Evolutionary conservation across 2,329 filamentous ascomycete species (phyloP).

Genomic region (Colletotrichum eleusines): DNA sequence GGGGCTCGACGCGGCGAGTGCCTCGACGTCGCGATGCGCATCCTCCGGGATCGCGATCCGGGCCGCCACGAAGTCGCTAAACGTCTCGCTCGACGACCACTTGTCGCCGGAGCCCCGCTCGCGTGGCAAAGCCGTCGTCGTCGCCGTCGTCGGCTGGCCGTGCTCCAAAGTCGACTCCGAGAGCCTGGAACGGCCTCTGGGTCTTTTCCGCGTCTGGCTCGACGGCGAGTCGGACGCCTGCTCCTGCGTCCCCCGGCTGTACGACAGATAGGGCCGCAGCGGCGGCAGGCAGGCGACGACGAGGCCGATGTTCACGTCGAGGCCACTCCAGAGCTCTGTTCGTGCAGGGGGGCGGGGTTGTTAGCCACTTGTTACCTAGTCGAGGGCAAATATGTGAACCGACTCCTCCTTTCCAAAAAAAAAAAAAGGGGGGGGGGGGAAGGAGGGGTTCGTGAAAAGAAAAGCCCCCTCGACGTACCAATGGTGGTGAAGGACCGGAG

Average conservation of each 20-base stretch:
- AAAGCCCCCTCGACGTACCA: not conserved
- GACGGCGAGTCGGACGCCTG: not conserved
- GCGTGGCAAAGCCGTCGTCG: no score
- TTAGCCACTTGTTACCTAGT: no score
- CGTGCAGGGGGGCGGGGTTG: not conserved
- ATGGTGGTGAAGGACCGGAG: conserved; percentile 4
- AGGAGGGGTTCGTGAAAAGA: fast-evolving
- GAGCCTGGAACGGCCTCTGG: not conserved
- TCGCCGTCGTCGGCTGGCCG: not conserved
- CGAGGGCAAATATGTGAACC: not conserved
- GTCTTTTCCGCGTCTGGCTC: not conserved
- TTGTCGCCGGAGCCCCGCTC: no score
- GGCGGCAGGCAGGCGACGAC: conserved; percentile 9
- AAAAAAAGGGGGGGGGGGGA: no score
- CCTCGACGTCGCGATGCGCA: not conserved
- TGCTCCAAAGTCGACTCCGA: not conserved
- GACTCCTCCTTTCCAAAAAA: not conserved
- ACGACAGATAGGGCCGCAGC: conserved; percentile 6
- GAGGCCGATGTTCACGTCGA: not conserved
- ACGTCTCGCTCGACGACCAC: not conserved
- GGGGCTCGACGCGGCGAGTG: not conserved
- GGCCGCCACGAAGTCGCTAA: not conserved
- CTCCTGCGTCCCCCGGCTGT: not conserved
- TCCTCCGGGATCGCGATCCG: not conserved
- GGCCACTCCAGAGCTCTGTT: not conserved